Conservation (phyloP, 148 eudicot species). For the Cornus suecica region DNA sequence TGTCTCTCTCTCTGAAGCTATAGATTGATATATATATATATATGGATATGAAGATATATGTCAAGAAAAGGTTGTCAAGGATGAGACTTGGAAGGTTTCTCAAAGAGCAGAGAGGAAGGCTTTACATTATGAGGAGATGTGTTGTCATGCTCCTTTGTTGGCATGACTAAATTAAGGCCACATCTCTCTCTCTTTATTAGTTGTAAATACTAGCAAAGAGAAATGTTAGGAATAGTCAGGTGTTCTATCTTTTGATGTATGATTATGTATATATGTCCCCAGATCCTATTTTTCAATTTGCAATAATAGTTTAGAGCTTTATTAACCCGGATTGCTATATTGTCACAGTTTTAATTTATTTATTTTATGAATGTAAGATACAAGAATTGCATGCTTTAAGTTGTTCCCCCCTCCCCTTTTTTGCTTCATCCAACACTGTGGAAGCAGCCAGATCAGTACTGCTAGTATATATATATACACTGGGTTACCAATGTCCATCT, state of each 20-base stretch:
- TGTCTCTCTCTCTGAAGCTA: slow-evolving; percentile 9
- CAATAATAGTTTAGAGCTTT: too few species aligned
- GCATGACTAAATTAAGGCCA: slow-evolving; percentile 28
- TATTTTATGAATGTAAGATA: too few species aligned
- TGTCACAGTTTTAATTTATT: too few species aligned
- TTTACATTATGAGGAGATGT: slow-evolving; percentile 66
- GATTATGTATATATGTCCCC: not conserved
- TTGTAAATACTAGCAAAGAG: too few species aligned
- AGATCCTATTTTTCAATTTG: not conserved
- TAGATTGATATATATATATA: not conserved
- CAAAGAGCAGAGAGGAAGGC: slow-evolving; percentile 55
- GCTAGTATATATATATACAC: too few species aligned
- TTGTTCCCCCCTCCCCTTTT: too few species aligned
- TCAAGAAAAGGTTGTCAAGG: slow-evolving; percentile 42
- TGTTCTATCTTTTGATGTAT: not conserved
- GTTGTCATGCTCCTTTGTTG: slow-evolving; percentile 60
- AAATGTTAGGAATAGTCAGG: not conserved
- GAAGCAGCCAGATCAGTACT: too few species aligned
- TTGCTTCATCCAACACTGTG: too few species aligned
- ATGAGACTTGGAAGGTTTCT: slow-evolving; percentile 46
- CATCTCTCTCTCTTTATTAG: not conserved
- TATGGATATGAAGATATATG: not conserved
- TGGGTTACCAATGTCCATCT: too few species aligned
- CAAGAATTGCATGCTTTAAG: too few species aligned
- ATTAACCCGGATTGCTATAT: too few species aligned